Base-by-base conservation (phyloP, 805 yeast species). In the Yarrowia porcina region DNA sequence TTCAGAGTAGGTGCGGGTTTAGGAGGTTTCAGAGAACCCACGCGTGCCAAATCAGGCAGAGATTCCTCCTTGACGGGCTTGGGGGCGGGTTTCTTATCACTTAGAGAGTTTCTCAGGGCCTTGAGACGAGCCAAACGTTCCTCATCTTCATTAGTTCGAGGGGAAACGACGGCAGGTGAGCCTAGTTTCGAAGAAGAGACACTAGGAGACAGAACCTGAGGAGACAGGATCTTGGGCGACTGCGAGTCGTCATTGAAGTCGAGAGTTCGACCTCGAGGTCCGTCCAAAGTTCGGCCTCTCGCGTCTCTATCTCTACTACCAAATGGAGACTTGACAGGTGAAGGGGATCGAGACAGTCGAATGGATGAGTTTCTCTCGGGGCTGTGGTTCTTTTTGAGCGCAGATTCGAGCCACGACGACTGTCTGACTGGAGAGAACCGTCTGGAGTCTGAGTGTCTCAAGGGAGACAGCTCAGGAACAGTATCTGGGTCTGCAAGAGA, bases 381-480 rank as follows among this genome's bases (percentile, higher is more conserved):
- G 15, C 39, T 28, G 47, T 67, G 63, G 35, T 62, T 69, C 54
- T 66, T 66, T 57, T 62, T 65, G 32, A 69, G 59, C 7, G 72
- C 72, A 47, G 70, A 69, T 52, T 69, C 72, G 12, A 70, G 64
- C 72, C 72, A 70, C 12, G 71, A 67, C 5, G 70, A 67, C 61
- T 67, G 70, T 21, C 68, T 45, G 3, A 61, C 65, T 8, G 72
- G 72, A 18, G 69, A 66, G 65, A 69, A 67, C 10, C 70, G 62
- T 20, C 72, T 49, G 11, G 68, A 63, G 45, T 56, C 61, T 3
- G 61, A 56, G 13, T 39, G 47, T 15, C 49, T 38, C 2, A 39
- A 15, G 8, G 61, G 61, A 30, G 61, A 56, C 23, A 39, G 38
- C 20, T 56, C 61, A 4, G 49, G 35, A 28, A 56, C 49, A 10